phyloP scores from a whole-genome alignment of 2,329 filamentous ascomycete species.

The Alternaria conjuncta region DNA sequence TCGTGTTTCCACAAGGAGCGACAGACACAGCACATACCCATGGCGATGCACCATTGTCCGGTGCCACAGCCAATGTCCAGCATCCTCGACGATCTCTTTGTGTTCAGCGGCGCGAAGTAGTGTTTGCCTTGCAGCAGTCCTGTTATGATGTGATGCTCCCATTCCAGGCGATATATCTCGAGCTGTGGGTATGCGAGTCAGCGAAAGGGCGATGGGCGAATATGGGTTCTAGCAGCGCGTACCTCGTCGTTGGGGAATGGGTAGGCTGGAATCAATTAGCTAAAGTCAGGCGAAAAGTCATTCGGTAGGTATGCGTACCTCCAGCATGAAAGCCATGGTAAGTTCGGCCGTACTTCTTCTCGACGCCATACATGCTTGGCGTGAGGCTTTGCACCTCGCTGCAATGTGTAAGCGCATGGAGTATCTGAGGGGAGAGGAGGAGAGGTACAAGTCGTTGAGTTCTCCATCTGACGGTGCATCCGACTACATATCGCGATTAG shows the following conservation, averaged over 20 bases:
- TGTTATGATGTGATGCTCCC: constrained; percentile 49
- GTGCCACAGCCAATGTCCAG: constrained; percentile 53
- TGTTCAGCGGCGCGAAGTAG: constrained; percentile 47
- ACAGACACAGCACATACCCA: constrained; percentile 41
- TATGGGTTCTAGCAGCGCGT: constrained; percentile 9
- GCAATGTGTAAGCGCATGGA: constrained; percentile 23
- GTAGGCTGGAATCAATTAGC: constrained; percentile 45
- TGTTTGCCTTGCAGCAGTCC: constrained; percentile 43
- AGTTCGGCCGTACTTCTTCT: constrained; percentile 50
- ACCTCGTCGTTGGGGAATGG: constrained; percentile 50
- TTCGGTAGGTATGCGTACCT: constrained; percentile 34
- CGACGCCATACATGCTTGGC: constrained; percentile 48
- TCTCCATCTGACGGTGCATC: constrained; percentile 39
- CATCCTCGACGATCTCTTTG: constrained; percentile 40
- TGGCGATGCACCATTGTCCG: constrained; percentile 51
- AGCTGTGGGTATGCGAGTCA: constrained; percentile 30
- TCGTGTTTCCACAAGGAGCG: background rate
- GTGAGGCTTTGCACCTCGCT: constrained; percentile 50
- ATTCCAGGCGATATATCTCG: constrained; percentile 48
- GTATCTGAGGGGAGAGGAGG: background rate
- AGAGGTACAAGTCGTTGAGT: constrained; percentile 40
- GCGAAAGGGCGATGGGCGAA: constrained; percentile 7
- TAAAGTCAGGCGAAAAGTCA: background rate
- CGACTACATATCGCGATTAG: constrained; percentile 35
- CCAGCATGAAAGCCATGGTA: constrained; percentile 50